These are phyloP conservation scores for Macrolepiota dolichaula DNA, from an alignment of 768 basidiomycete species.

Conservation along the genomic window DNA sequence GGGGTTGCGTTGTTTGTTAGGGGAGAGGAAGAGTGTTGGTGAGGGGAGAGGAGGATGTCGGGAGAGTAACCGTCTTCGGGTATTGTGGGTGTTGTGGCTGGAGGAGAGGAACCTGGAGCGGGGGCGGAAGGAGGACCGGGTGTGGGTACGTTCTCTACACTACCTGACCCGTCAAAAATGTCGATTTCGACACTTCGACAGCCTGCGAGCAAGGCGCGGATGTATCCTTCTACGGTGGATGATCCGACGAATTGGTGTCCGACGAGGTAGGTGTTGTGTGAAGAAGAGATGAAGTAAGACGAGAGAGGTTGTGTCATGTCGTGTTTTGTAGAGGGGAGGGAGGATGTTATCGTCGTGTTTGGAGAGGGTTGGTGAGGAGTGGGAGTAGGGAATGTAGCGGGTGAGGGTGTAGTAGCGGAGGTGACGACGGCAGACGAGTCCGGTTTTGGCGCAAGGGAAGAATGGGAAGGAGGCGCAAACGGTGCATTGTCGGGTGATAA, in stretches of 20 bases:
- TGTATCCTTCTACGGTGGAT: constrained; percentile 88
- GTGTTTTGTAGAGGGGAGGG: constrained; percentile 39
- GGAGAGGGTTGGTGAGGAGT: neutral
- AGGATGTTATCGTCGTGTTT: neutral
- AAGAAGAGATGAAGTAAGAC: constrained; percentile 89
- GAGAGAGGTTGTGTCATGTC: constrained; percentile 89
- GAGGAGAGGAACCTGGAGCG: too few relatives aligned
- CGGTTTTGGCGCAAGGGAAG: constrained; percentile 23
- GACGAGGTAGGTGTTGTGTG: constrained; percentile 90
- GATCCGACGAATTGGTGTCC: constrained; percentile 85
- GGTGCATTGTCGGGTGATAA: constrained; percentile 74
- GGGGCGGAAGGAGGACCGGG: constrained; percentile 50
- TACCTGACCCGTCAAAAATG: constrained; percentile 33
- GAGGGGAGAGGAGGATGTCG: constrained; percentile 61
- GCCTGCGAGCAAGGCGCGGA: constrained; percentile 81
- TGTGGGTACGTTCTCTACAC: constrained; percentile 36
- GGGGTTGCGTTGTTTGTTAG: constrained; percentile 25
- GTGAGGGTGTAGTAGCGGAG: neutral
- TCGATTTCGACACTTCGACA: constrained; percentile 82
- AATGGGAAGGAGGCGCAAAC: constrained; percentile 19
- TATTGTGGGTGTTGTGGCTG: neutral
- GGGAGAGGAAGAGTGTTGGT: constrained; percentile 63
- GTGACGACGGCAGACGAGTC: neutral
- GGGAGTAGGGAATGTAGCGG: neutral
- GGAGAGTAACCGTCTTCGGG: too few relatives aligned